Percentiles rank a stretch among this genome's conserved stretches.
Evolutionary conservation across 257 asterid genomes (phyloP).

Genomic region (Leptodermis oblonga): DNA sequence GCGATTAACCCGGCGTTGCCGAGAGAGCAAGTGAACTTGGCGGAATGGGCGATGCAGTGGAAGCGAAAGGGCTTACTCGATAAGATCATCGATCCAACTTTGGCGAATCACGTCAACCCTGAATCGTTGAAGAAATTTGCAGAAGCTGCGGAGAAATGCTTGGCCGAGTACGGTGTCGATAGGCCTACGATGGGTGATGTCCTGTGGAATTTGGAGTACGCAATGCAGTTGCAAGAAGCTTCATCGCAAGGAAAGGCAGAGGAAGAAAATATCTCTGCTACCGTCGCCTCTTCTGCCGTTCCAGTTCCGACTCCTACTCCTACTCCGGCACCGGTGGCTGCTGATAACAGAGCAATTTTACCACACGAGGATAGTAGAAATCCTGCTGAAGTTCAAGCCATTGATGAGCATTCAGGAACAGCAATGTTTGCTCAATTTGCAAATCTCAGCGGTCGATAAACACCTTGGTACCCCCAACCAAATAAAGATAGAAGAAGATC

Average conservation of each 20-base stretch:
- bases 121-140: constrained; percentile 76
- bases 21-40: constrained; percentile 88
- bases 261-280: constrained; percentile 24
- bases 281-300: constrained; percentile 15
- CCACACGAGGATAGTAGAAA: constrained; percentile 23
- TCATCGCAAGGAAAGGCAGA: constrained; percentile 36
- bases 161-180: constrained; percentile 84
- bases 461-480: neutral
- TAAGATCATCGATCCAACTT: constrained; percentile 70
- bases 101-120: constrained; percentile 53
- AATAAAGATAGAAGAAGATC: neutral
- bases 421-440: constrained; percentile 76
- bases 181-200: constrained; percentile 97
- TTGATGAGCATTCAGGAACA: constrained; percentile 76
- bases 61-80: constrained; percentile 73
- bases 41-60: constrained; percentile 97
- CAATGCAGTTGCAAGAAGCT: constrained; percentile 81
- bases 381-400: constrained; percentile 33
- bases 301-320: constrained; percentile 1
- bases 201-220: constrained; percentile 78
- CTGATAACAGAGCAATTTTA: constrained; percentile 25
- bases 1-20: constrained; percentile 78
- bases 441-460: constrained; percentile 63
- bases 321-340: constrained; percentile 10
- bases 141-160: constrained; percentile 88